phyloP scores from a whole-genome alignment of 805 yeast genomes.

The Starmerella khaoyaiensis region DNA sequence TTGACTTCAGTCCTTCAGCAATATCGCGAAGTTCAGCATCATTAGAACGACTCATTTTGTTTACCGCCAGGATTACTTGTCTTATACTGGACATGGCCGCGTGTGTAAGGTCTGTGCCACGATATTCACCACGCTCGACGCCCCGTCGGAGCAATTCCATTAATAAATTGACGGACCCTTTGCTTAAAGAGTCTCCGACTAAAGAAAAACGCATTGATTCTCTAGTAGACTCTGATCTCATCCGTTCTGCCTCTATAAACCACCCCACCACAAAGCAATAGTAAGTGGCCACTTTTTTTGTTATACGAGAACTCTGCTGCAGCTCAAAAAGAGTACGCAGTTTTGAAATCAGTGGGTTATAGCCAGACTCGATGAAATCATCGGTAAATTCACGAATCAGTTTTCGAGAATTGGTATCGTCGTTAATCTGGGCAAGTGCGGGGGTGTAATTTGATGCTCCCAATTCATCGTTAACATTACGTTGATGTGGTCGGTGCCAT shows the following conservation, averaged over 20 bases:
- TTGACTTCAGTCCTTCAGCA: constrained; percentile 48
- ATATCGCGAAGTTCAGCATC: constrained; percentile 38
- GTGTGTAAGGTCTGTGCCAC: constrained; percentile 48
- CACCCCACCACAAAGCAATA: constrained; percentile 56
- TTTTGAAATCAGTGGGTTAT: constrained; percentile 48
- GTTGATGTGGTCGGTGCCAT: constrained; percentile 38
- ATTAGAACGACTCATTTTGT: constrained; percentile 32
- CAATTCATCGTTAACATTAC: constrained; percentile 14
- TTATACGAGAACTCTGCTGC: constrained; percentile 28
- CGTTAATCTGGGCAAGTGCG: constrained; percentile 11
- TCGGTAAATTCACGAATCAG: constrained; percentile 36
- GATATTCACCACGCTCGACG: constrained; percentile 24
- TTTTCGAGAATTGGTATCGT: constrained; percentile 23
- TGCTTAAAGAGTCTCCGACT: constrained; percentile 39
- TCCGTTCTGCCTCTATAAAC: constrained; percentile 58
- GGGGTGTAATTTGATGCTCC: constrained; percentile 19
- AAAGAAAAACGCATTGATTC: constrained; percentile 25
- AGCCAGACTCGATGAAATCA: constrained; percentile 60
- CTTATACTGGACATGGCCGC: constrained; percentile 56
- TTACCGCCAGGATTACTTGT: constrained; percentile 41
- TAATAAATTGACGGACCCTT: constrained; percentile 45
- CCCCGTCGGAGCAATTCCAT: constrained; percentile 32
- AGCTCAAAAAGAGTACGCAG: constrained; percentile 38
- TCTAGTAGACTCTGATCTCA: constrained; percentile 21
- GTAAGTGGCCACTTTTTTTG: constrained; percentile 27